Percentiles rank a stretch among this genome's conserved stretches.
Evolutionary conservation across 2,329 filamentous ascomycete genomes (phyloP).

Genomic region (Aureobasidium sp.): DNA sequence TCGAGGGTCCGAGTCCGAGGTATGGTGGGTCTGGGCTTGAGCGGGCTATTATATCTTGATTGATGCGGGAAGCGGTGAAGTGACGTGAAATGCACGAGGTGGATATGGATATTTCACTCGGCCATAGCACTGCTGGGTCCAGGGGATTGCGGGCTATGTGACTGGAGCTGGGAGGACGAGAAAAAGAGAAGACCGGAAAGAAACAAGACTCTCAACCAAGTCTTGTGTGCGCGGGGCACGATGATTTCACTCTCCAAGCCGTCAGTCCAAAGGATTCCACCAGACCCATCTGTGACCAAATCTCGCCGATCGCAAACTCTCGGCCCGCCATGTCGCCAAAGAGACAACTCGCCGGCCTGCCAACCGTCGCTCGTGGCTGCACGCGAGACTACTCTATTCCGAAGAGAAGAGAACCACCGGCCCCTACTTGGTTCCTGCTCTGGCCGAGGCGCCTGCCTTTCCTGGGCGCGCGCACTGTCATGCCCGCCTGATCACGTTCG

Average conservation of each 20-base stretch:
- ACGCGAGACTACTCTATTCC: neutral
- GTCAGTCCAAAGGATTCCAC: neutral
- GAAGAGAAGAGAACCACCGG: neutral
- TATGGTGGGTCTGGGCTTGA: neutral
- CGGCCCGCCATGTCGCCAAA: slow-evolving; percentile 1
- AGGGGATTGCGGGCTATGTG: neutral
- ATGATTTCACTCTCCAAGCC: slow-evolving; percentile 6
- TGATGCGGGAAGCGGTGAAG: neutral
- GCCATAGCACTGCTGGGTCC: neutral
- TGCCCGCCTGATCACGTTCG: neutral
- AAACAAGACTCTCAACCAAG: slow-evolving; percentile 4
- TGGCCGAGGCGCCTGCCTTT: neutral
- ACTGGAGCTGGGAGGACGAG: neutral
- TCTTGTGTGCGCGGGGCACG: slow-evolving; percentile 5
- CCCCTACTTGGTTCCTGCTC: neutral
- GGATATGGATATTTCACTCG: neutral
- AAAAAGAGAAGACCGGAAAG: neutral
- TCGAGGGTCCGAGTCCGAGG: neutral
- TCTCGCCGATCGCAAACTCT: slow-evolving; percentile 1
- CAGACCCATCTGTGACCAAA: neutral
- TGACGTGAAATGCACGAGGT: neutral
- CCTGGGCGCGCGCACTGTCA: neutral
- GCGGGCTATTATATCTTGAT: neutral
- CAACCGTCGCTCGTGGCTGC: neutral
- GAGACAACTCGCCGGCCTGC: neutral